These are phyloP conservation scores for Coriaria nepalensis DNA, from an alignment of 306 rosid species.

Conservation along the genomic window DNA sequence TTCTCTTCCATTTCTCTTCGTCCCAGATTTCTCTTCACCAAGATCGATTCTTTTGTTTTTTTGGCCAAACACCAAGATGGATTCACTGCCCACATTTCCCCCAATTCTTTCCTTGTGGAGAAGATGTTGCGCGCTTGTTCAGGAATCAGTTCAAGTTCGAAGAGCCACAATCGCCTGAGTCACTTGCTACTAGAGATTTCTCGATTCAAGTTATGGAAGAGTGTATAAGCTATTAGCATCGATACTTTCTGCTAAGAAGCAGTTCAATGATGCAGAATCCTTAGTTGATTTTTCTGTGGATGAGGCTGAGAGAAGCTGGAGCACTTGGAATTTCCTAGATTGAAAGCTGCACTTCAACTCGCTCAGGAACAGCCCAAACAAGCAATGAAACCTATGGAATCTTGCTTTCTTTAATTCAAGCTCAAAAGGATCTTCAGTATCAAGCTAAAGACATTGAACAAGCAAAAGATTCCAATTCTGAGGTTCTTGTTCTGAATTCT, in stretches of 20 bases:
- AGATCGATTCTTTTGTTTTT: too few species aligned
- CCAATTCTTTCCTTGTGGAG: conserved; percentile 6
- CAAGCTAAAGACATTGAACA: conserved; percentile 26
- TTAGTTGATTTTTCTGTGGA: conserved; percentile 74
- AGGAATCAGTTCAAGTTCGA: conserved; percentile 83
- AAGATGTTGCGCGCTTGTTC: conserved; percentile 98
- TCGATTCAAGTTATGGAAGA: conserved; percentile 58
- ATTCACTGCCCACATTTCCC: conserved; percentile 5
- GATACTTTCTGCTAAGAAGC: conserved; percentile 63
- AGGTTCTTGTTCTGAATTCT: conserved; percentile 33
- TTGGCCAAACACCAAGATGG: too few species aligned
- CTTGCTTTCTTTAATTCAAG: conserved; percentile 63
- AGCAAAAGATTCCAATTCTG: conserved; percentile 22
- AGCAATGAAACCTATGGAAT: conserved; percentile 85
- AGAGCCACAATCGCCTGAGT: conserved; percentile 86
- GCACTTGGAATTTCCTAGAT: conserved; percentile 65
- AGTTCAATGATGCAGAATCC: conserved; percentile 64
- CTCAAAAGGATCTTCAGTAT: conserved; percentile 37
- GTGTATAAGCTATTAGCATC: conserved; percentile 75
- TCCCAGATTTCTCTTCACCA: too few species aligned
- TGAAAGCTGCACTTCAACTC: conserved; percentile 77
- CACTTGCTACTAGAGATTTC: conserved; percentile 92
- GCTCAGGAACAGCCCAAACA: conserved; percentile 71
- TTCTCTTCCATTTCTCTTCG: too few species aligned
- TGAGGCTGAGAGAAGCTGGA: conserved; percentile 45